A percentile compares a stretch with the other conserved stretches of the same genome.
Evolutionary conservation across 192 early-diverging fungal genomes (phyloP).

Genomic region (Chytriomyces sp.): DNA sequence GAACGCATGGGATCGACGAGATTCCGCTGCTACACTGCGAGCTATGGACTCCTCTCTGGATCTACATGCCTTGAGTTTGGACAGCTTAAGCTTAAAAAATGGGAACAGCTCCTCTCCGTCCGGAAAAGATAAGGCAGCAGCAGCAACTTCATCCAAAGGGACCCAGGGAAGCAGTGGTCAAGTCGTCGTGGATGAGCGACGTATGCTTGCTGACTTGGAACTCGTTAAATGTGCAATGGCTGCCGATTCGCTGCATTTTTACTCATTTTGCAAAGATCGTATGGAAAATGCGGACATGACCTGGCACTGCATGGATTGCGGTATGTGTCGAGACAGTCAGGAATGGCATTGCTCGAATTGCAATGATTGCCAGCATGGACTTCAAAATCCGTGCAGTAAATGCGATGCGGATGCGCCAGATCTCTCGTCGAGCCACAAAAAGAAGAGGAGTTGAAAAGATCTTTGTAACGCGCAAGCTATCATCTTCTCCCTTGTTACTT

Average conservation of each 20-base stretch:
- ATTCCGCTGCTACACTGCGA: too few relatives aligned
- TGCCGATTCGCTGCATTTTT: neutral
- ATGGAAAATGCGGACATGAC: neutral
- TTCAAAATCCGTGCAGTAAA: too few relatives aligned
- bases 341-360: constrained; percentile 8
- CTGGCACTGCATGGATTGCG: neutral
- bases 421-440: too few relatives aligned
- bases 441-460: too few relatives aligned
- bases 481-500: too few relatives aligned
- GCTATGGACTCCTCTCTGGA: neutral
- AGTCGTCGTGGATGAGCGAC: neutral
- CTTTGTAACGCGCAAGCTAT: too few relatives aligned
- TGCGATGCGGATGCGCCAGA: too few relatives aligned
- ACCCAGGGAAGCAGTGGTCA: neutral
- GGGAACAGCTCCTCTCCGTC: neutral
- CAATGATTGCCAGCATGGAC: neutral
- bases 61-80: neutral
- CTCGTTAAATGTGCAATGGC: neutral
- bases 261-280: neutral
- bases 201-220: neutral
- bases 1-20: neutral
- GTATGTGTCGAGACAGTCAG: neutral
- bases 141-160: neutral
- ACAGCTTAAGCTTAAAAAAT: too few relatives aligned
- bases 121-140: neutral